phyloP scores from a whole-genome alignment of 352 stramenopile species.

The Pythium coloratum region DNA sequence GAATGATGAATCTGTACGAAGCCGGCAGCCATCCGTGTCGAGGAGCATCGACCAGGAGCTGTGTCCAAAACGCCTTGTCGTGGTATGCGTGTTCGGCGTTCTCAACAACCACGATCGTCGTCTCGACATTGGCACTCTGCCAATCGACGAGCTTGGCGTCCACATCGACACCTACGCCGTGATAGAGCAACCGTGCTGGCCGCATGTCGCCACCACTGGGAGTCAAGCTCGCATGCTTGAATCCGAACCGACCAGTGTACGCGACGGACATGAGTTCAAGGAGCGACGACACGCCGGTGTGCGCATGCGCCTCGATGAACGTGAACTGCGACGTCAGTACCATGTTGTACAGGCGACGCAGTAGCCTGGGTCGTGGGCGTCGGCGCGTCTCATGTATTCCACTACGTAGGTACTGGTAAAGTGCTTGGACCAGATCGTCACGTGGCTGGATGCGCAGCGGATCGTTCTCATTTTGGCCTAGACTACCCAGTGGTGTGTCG shows the following conservation, averaged over 20 bases:
- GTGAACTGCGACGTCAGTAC: not conserved
- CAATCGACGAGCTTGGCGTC: no score
- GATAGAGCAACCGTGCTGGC: not conserved
- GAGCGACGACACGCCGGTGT: not conserved
- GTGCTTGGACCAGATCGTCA: not conserved
- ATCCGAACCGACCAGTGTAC: not conserved
- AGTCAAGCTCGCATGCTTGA: not conserved
- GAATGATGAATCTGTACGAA: not conserved
- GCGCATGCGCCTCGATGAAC: not conserved
- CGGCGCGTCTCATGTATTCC: not conserved
- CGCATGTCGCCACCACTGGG: not conserved
- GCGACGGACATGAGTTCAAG: not conserved
- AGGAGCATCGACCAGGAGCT: not conserved
- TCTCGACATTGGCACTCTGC: no score
- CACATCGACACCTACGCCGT: not conserved
- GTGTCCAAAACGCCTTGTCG: not conserved
- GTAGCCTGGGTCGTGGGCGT: not conserved
- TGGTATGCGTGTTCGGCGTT: not conserved
- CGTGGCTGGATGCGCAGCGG: not conserved
- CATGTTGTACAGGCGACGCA: not conserved
- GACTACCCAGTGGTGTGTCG: not conserved
- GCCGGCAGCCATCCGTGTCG: not conserved
- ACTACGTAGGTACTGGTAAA: not conserved
- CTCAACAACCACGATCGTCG: not conserved
- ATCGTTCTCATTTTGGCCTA: not conserved